Conservation (phyloP, 148 eudicot species). For the Dysphania ambrosioides region DNA sequence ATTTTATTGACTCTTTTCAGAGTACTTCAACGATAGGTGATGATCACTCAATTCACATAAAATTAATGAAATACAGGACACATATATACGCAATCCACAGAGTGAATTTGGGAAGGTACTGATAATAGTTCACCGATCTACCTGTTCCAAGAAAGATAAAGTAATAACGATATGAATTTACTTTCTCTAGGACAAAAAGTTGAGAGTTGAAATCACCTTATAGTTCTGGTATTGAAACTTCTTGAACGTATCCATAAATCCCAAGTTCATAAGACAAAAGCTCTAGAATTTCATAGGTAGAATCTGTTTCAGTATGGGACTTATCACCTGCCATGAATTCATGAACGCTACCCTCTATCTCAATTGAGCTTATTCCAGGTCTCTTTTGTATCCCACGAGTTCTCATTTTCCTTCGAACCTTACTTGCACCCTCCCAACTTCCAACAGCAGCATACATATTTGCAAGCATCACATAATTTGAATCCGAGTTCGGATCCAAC, state of each 20-base stretch:
- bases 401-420: constrained; percentile 58
- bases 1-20: no score
- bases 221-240: constrained; percentile 24
- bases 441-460: constrained; percentile 57
- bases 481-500: constrained; percentile 39
- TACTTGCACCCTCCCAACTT: constrained; percentile 52
- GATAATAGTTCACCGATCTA: no score
- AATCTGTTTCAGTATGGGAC: constrained; percentile 40
- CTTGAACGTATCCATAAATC: constrained; percentile 28
- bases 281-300: constrained; percentile 38
- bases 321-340: constrained; percentile 55
- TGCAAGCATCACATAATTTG: constrained; percentile 52
- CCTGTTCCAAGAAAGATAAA: no score
- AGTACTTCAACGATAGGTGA: no score
- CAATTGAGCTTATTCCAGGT: constrained; percentile 53
- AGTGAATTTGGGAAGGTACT: no score
- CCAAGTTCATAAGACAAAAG: constrained; percentile 37
- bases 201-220: no score
- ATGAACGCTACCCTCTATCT: constrained; percentile 41
- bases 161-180: no score
- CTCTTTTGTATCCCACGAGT: constrained; percentile 43
- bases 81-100: no score
- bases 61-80: no score
- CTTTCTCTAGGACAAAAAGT: no score
- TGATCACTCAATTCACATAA: no score